phyloP scores from a whole-genome alignment of 805 yeast genomes.

The Saturnispora sanitii region DNA sequence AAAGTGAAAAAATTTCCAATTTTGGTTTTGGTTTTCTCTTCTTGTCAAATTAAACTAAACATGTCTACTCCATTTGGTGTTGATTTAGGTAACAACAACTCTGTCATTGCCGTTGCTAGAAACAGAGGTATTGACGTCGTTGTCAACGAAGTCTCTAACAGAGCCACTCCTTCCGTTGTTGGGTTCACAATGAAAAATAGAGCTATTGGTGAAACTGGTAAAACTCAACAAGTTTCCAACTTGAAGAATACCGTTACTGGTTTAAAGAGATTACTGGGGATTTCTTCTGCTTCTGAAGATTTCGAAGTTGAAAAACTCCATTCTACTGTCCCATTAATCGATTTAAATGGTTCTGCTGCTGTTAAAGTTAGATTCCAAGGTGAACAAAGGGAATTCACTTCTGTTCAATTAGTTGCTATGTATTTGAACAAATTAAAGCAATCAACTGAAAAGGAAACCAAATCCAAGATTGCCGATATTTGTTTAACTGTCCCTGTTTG shows the following conservation, averaged over 20 bases:
- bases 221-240: constrained; percentile 93
- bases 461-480: constrained; percentile 73
- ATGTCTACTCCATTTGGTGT: constrained; percentile 96
- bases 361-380: constrained; percentile 81
- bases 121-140: constrained; percentile 98
- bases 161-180: constrained; percentile 81
- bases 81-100: constrained; percentile 92
- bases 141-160: constrained; percentile 97
- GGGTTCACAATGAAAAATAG: constrained; percentile 89
- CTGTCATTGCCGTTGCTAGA: constrained; percentile 93
- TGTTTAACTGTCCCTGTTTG: constrained; percentile 94
- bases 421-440: constrained; percentile 83
- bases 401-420: constrained; percentile 92
- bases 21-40: neutral
- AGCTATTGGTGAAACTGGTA: constrained; percentile 90
- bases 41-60: constrained; percentile 7
- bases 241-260: constrained; percentile 93
- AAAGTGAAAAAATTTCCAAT: neutral
- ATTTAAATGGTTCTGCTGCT: constrained; percentile 66
- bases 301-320: constrained; percentile 63
- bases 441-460: constrained; percentile 72
- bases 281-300: constrained; percentile 66
- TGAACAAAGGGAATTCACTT: constrained; percentile 65
- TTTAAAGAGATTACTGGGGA: constrained; percentile 86
- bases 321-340: constrained; percentile 62